These are phyloP conservation scores for Pholiota microspora DNA, from an alignment of 768 basidiomycete genomes.

Conservation along the genomic window DNA sequence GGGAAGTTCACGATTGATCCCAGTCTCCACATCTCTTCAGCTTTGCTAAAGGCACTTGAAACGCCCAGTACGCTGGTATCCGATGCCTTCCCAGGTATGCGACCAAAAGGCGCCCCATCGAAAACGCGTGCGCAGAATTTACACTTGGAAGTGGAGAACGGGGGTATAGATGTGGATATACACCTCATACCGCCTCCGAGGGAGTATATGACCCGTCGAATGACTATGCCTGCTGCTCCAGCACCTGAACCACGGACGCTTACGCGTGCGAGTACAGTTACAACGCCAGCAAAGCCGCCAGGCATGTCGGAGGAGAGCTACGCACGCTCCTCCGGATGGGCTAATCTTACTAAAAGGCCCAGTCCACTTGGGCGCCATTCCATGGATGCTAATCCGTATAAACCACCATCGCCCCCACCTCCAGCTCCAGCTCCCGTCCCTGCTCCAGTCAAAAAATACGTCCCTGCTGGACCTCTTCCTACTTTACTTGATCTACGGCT, in stretches of 20 bases:
- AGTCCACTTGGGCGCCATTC: conserved; percentile 1
- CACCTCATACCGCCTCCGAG: conserved; percentile 29
- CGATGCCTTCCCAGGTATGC: conserved; percentile 1
- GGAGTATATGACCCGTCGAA: background rate
- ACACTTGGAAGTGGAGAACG: conserved; percentile 34
- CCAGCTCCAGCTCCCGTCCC: background rate
- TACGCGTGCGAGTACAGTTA: background rate
- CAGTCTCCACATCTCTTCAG: conserved; percentile 33
- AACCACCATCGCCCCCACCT: background rate
- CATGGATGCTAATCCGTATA: background rate
- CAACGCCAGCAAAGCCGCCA: background rate
- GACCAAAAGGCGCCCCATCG: background rate
- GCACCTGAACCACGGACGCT: background rate
- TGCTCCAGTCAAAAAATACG: background rate
- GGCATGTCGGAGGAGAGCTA: conserved; percentile 6
- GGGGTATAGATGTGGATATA: conserved; percentile 42
- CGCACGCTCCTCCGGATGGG: conserved; percentile 4
- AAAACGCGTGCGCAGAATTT: conserved; percentile 32
- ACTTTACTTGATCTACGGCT: conserved; percentile 32
- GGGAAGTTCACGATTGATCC: conserved; percentile 41
- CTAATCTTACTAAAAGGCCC: background rate
- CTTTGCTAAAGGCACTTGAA: conserved; percentile 28
- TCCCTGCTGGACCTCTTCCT: conserved; percentile 6
- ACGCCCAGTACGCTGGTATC: conserved; percentile 9
- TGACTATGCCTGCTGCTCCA: background rate